Conservation (phyloP, 2,329 filamentous ascomycete genomes). For the Talaromyces sp. region DNA sequence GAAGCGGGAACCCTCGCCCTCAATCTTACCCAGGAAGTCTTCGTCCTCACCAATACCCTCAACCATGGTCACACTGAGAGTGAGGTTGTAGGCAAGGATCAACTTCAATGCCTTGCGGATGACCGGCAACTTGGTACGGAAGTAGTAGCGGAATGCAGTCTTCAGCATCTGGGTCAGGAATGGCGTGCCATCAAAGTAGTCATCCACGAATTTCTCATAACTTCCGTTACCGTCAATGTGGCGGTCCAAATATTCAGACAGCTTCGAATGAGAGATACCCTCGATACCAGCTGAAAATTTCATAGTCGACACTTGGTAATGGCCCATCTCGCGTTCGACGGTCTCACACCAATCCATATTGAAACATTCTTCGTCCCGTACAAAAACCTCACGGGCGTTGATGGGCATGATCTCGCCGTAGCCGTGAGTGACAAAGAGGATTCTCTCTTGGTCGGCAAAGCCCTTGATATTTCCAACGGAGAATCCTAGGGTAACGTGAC, state of each 20-base stretch:
- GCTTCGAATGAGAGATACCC: conserved; percentile 73
- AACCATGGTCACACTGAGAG: conserved; percentile 89
- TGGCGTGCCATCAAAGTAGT: conserved; percentile 92
- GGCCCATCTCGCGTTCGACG: conserved; percentile 67
- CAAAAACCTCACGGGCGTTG: conserved; percentile 88
- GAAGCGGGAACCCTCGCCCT: conserved; percentile 81
- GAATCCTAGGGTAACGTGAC: conserved; percentile 80
- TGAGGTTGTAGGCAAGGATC: conserved; percentile 92
- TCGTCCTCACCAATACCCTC: conserved; percentile 83
- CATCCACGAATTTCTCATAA: conserved; percentile 90
- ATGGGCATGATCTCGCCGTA: conserved; percentile 92
- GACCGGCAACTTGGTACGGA: conserved; percentile 80
- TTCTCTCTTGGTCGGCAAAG: conserved; percentile 59
- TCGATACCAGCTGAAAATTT: conserved; percentile 85
- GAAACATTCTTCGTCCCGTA: conserved; percentile 89
- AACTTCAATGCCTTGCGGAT: conserved; percentile 95
- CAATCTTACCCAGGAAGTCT: conserved; percentile 73
- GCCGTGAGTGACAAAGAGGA: conserved; percentile 92
- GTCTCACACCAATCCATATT: conserved; percentile 91
- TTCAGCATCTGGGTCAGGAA: conserved; percentile 96
- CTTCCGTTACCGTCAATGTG: conserved; percentile 87
- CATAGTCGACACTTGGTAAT: conserved; percentile 83
- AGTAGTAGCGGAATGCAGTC: conserved; percentile 90
- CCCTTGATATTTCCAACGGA: conserved; percentile 95
- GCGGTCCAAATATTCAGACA: conserved; percentile 91